Conservation (phyloP, 139 green algal species). For the Tetraselmis chui region DNA sequence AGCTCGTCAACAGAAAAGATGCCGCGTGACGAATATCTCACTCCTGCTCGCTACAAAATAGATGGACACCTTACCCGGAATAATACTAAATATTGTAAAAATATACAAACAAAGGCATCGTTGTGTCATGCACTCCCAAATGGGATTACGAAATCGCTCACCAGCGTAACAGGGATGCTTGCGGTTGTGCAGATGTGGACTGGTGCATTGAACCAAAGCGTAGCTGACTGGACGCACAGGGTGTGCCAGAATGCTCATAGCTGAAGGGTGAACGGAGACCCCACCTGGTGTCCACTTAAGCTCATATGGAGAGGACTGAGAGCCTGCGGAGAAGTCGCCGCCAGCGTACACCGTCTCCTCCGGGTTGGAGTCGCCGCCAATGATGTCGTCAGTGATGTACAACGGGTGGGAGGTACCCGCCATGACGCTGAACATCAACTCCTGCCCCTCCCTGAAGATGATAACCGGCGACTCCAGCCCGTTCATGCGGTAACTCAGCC, state of each 20-base stretch:
- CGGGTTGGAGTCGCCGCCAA: background rate
- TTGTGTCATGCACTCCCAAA: background rate
- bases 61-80: too few relatives aligned
- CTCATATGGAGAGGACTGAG: background rate
- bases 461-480: slow-evolving; percentile 11
- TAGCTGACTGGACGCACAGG: too few relatives aligned
- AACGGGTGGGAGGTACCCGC: slow-evolving; percentile 7
- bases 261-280: too few relatives aligned
- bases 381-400: slow-evolving; percentile 12
- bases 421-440: slow-evolving; percentile 7
- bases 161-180: too few relatives aligned
- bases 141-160: background rate
- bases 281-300: slow-evolving; percentile 8
- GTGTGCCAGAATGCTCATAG: too few relatives aligned
- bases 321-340: background rate
- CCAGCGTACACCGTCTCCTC: slow-evolving; percentile 6
- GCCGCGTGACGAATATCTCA: too few relatives aligned
- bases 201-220: too few relatives aligned
- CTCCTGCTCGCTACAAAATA: too few relatives aligned
- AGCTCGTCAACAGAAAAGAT: too few relatives aligned
- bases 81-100: too few relatives aligned
- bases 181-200: too few relatives aligned
- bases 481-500: slow-evolving; percentile 13
- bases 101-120: background rate
- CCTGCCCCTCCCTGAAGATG: background rate